Percentiles rank a stretch among this genome's conserved stretches.
These are phyloP conservation scores for Setaria italica DNA, from an alignment of 202 grass and related monocot species.

Conservation along the genomic window DNA sequence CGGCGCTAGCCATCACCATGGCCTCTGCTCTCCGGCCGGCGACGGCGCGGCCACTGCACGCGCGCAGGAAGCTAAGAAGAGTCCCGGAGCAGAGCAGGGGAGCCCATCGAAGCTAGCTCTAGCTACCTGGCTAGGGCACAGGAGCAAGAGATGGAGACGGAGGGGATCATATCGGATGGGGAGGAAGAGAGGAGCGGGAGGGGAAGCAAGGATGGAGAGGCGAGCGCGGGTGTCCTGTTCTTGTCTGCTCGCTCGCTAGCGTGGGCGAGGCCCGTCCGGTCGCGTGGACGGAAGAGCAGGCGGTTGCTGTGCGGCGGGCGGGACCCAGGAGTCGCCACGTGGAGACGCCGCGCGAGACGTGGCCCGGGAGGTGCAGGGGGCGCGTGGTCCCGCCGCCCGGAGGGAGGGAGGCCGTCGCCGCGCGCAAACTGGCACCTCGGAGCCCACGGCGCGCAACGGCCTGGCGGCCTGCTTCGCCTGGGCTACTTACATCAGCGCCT, in stretches of 20 bases:
- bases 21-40: neutral
- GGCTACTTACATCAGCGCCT: too few relatives aligned
- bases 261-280: neutral
- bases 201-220: neutral
- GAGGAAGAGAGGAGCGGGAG: neutral
- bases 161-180: too few relatives aligned
- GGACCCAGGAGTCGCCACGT: neutral
- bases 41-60: neutral
- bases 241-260: neutral
- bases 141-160: too few relatives aligned
- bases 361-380: neutral
- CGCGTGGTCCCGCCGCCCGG: neutral
- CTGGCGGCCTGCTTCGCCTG: neutral
- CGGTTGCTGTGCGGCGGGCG: neutral
- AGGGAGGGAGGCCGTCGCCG: neutral
- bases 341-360: neutral
- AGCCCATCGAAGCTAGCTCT: neutral
- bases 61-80: too few relatives aligned
- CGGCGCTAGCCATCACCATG: conserved; percentile 39
- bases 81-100: too few relatives aligned
- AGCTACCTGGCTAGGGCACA: too few relatives aligned
- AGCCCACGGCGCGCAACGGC: neutral
- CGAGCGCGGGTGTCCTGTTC: neutral
- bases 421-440: neutral
- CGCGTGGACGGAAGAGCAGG: neutral